Percentiles rank a stretch among this genome's conserved stretches.
phyloP scores from a whole-genome alignment of 73 alveolate genomes.

The Paramecium sexaurelia region DNA sequence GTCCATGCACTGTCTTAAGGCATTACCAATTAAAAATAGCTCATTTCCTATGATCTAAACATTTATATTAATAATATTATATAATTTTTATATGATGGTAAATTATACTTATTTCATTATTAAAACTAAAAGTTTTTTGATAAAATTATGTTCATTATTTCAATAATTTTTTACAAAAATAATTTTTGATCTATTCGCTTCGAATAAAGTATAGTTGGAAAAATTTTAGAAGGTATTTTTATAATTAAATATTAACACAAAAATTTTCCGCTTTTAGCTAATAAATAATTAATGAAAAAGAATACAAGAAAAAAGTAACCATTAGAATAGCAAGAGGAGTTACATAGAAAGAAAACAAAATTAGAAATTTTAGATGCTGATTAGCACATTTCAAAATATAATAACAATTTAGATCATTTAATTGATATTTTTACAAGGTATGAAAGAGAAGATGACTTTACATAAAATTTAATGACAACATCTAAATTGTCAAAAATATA shows the following conservation, averaged over 20 bases:
- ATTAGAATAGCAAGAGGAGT: background rate
- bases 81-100: background rate
- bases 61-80: background rate
- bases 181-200: background rate
- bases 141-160: too few species aligned
- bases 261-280: background rate
- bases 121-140: too few species aligned
- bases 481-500: background rate
- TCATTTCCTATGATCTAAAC: slow-evolving; percentile 92
- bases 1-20: slow-evolving; percentile 93
- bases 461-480: background rate
- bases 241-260: background rate
- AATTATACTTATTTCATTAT: background rate
- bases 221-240: background rate
- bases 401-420: background rate
- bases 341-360: background rate
- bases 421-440: background rate
- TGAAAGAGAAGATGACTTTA: slow-evolving; percentile 10
- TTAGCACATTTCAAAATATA: background rate
- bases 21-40: slow-evolving; percentile 85
- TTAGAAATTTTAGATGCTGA: slow-evolving; percentile 1
- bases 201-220: background rate
- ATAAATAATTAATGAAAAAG: slow-evolving; percentile 5
- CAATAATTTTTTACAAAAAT: too few species aligned
- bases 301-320: background rate